Percentiles rank a stretch among this genome's conserved stretches.
phyloP scores from a whole-genome alignment of 768 basidiomycete genomes.

The Lactarius tabidus region DNA sequence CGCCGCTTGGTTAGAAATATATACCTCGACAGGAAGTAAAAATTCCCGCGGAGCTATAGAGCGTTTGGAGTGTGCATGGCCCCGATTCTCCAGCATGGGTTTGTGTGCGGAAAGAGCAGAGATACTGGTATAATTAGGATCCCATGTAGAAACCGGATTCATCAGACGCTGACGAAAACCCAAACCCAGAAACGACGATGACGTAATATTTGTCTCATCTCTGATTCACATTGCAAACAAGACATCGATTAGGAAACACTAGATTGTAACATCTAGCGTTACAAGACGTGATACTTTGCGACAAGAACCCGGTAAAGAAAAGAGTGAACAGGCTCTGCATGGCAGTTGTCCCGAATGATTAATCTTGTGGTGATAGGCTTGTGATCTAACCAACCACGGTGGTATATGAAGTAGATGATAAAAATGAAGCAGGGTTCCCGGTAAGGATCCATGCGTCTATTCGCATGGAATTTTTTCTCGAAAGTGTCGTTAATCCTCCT shows the following conservation, averaged over 20 bases:
- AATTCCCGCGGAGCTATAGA: constrained; percentile 17
- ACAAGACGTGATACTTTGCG: constrained; percentile 14
- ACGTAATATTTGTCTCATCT: constrained; percentile 12
- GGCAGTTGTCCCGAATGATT: constrained; percentile 13
- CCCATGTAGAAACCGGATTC: not conserved
- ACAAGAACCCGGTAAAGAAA: constrained; percentile 14
- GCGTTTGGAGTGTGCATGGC: constrained; percentile 11
- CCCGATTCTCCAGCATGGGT: constrained; percentile 22
- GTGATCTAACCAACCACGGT: constrained; percentile 14
- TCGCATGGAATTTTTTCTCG: constrained; percentile 1
- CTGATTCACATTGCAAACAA: not conserved
- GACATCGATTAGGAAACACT: constrained; percentile 3
- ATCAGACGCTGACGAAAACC: not conserved
- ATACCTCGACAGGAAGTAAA: constrained; percentile 25
- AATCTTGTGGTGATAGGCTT: constrained; percentile 13
- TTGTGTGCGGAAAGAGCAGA: constrained; percentile 19
- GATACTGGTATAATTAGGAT: constrained; percentile 1
- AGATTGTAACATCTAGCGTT: constrained; percentile 17
- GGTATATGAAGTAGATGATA: constrained; percentile 25
- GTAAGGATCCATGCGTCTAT: not conserved
- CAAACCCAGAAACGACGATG: not conserved
- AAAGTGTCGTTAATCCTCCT: constrained; percentile 19
- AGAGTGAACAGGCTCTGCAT: constrained; percentile 19
- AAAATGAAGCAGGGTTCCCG: constrained; percentile 15
- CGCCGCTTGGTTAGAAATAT: constrained; percentile 25